Percentiles rank a stretch among this genome's conserved stretches.
phyloP scores from a whole-genome alignment of 1,139 yeast genomes.

The Geotrichum histeridarum region DNA sequence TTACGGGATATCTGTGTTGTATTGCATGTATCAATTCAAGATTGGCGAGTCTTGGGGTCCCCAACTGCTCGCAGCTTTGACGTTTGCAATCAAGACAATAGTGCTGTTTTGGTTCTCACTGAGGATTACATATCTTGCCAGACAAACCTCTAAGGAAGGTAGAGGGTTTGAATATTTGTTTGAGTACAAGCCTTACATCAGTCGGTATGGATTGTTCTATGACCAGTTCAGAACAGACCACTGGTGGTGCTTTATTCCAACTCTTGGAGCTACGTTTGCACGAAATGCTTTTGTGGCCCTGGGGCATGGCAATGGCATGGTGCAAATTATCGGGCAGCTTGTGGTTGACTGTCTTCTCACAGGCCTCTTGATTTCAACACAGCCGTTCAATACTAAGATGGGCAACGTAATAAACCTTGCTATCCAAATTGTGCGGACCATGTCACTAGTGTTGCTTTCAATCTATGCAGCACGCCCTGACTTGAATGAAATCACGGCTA shows the following conservation, averaged over 20 bases:
- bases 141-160: constrained; percentile 24
- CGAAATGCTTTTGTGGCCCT: constrained; percentile 36
- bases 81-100: constrained; percentile 31
- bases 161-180: constrained; percentile 30
- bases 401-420: constrained; percentile 33
- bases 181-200: constrained; percentile 33
- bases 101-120: constrained; percentile 27
- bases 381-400: constrained; percentile 34
- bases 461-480: constrained; percentile 33
- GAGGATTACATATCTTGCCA: constrained; percentile 30
- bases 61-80: constrained; percentile 32
- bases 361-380: constrained; percentile 22
- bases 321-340: constrained; percentile 35
- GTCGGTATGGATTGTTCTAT: constrained; percentile 34
- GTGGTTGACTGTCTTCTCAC: constrained; percentile 28
- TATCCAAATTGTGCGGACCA: constrained; percentile 31
- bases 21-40: constrained; percentile 34
- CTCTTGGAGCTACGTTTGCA: constrained; percentile 29
- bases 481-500: constrained; percentile 28
- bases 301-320: constrained; percentile 34
- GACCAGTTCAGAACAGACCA: constrained; percentile 33
- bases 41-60: constrained; percentile 36
- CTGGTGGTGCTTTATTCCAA: constrained; percentile 37
- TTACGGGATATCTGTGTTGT: constrained; percentile 36
- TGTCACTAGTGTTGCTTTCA: constrained; percentile 30